phyloP scores from a whole-genome alignment of 768 basidiomycete genomes.

The Tulasnella sp. region DNA sequence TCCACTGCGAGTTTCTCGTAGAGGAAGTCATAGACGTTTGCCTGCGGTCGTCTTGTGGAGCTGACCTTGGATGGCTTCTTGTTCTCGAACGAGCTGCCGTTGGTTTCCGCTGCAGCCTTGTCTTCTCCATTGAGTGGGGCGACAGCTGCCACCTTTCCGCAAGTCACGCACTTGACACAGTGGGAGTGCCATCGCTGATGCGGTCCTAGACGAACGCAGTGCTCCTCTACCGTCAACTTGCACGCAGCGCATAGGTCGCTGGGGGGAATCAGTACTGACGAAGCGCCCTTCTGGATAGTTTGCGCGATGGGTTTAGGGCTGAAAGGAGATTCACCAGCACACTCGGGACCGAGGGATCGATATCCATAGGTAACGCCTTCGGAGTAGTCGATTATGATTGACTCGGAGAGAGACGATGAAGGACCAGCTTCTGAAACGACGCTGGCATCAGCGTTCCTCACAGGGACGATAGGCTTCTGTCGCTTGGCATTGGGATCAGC shows the following conservation, averaged over 20 bases:
- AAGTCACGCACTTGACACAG: constrained; percentile 85
- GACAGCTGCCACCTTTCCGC: constrained; percentile 75
- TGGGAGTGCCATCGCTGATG: no score
- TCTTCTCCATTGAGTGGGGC: constrained; percentile 58
- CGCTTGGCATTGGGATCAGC: no score
- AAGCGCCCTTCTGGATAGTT: constrained; percentile 17
- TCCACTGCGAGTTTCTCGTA: constrained; percentile 51
- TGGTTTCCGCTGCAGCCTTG: constrained; percentile 57
- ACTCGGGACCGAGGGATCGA: constrained; percentile 86
- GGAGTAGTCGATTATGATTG: constrained; percentile 64
- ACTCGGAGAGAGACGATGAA: constrained; percentile 48
- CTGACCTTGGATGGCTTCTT: no score
- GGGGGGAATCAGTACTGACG: constrained; percentile 42
- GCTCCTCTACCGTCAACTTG: constrained; percentile 90
- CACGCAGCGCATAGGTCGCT: constrained; percentile 89
- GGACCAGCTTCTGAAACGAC: constrained; percentile 52
- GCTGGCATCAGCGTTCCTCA: no score
- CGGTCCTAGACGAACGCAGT: constrained; percentile 93
- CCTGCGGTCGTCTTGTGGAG: no score
- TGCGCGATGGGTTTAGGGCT: constrained; percentile 45
- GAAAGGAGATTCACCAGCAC: constrained; percentile 87
- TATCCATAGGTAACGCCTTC: constrained; percentile 91
- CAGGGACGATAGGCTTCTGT: no score
- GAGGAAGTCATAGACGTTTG: constrained; percentile 78
- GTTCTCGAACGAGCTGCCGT: no score